A percentile compares a stretch with the other conserved stretches of the same genome.
Evolutionary conservation across 768 basidiomycete species (phyloP).

Genomic region (Kwoniella dendrophila): DNA sequence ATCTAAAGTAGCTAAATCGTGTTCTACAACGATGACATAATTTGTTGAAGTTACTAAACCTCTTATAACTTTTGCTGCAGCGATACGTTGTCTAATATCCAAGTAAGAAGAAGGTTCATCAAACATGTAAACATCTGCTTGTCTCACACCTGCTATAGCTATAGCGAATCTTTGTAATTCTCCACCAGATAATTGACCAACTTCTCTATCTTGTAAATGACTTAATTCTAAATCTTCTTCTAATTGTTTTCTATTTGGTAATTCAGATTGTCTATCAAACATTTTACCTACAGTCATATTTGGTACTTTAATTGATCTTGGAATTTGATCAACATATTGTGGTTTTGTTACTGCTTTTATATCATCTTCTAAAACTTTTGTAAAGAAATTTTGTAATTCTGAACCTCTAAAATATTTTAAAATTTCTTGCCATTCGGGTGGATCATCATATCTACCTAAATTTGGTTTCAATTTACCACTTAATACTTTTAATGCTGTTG

Average conservation of each 20-base stretch:
- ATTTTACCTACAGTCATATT: slow-evolving; percentile 81
- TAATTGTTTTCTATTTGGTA: slow-evolving; percentile 75
- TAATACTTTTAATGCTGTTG: slow-evolving; percentile 92
- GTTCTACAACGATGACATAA: slow-evolving; percentile 97
- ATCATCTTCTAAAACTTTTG: slow-evolving; percentile 97
- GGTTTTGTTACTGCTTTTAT: slow-evolving; percentile 98
- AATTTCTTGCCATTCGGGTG: slow-evolving; percentile 99
- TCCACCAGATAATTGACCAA: slow-evolving; percentile 86
- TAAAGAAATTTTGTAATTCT: slow-evolving; percentile 99
- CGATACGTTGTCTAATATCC: slow-evolving; percentile 92
- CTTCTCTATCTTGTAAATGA: slow-evolving; percentile 80
- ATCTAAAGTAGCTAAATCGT: slow-evolving; percentile 96
- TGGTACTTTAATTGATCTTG: slow-evolving; percentile 85
- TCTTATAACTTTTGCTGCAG: slow-evolving; percentile 93
- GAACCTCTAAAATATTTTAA: slow-evolving; percentile 98
- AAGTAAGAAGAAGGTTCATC: slow-evolving; percentile 97
- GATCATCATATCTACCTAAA: slow-evolving; percentile 94
- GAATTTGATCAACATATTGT: slow-evolving; percentile 99
- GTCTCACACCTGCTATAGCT: slow-evolving; percentile 93
- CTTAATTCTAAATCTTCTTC: slow-evolving; percentile 84
- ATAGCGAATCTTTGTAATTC: slow-evolving; percentile 98
- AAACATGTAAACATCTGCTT: slow-evolving; percentile 72
- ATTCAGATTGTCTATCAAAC: slow-evolving; percentile 86
- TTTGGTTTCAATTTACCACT: slow-evolving; percentile 98
- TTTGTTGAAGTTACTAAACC: slow-evolving; percentile 75